Evolutionary conservation across 129 eudicot species (phyloP).

Genomic region (Arctium minus): DNA sequence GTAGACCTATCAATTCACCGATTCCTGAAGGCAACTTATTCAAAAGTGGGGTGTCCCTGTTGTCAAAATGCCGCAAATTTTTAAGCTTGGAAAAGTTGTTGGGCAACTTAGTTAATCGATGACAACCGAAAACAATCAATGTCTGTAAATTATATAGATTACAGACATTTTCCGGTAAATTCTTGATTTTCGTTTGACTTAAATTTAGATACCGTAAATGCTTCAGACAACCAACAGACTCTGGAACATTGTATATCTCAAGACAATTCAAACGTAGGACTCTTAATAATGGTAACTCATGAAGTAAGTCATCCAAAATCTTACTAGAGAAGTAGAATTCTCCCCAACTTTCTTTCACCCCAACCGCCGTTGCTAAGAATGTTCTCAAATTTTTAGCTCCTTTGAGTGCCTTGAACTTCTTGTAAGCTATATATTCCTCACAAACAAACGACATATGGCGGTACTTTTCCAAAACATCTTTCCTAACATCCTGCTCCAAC

Average conservation of each 20-base stretch:
- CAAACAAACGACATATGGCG: conserved; percentile 1
- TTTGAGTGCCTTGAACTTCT: conserved; percentile 18
- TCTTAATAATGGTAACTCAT: neutral
- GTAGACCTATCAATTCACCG: conserved; percentile 17
- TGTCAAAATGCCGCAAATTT: conserved; percentile 40
- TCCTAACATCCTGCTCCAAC: neutral
- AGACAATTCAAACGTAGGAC: neutral
- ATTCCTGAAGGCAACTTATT: conserved; percentile 38
- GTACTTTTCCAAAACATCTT: conserved; percentile 11
- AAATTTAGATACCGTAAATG: conserved; percentile 34
- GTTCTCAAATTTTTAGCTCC: conserved; percentile 38
- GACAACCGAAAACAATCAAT: conserved; percentile 26
- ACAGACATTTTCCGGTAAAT: conserved; percentile 22
- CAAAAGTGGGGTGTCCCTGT: conserved; percentile 27
- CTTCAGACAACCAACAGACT: conserved; percentile 20
- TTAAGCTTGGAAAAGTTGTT: conserved; percentile 12
- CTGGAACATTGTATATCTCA: conserved; percentile 15
- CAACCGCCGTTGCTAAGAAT: conserved; percentile 30
- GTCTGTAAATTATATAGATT: conserved; percentile 39
- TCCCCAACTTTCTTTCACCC: neutral
- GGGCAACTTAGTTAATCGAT: conserved; percentile 24
- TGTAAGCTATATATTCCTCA: conserved; percentile 15
- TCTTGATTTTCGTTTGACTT: conserved; percentile 8
- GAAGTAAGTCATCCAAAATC: conserved; percentile 14
- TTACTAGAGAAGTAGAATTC: conserved; percentile 20